phyloP scores from a whole-genome alignment of 108 stramenopile species.

The Parietichytrium sp. region DNA sequence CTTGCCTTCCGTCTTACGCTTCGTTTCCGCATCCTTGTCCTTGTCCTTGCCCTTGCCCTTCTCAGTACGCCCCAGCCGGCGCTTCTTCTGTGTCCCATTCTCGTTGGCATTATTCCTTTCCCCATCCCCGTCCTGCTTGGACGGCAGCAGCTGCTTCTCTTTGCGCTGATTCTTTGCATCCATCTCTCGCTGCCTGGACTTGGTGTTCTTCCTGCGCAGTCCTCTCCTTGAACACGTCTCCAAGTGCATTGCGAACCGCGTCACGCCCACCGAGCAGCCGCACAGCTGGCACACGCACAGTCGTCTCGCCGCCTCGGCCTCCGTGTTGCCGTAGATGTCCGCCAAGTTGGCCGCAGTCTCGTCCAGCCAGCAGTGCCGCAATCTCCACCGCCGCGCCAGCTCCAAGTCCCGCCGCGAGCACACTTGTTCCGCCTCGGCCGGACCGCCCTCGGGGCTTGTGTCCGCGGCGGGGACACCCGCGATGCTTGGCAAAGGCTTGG shows the following conservation, averaged over 20 bases:
- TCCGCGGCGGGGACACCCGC: too few relatives aligned
- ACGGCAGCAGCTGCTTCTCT: not conserved
- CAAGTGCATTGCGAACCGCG: slow-evolving; percentile 4
- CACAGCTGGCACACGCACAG: slow-evolving; percentile 33
- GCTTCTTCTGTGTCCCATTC: not conserved
- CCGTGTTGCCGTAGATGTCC: not conserved
- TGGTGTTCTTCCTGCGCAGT: too few relatives aligned
- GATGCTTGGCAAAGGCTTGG: too few relatives aligned
- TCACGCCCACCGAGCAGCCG: not conserved
- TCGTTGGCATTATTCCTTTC: not conserved
- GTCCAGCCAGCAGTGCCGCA: slow-evolving; percentile 1
- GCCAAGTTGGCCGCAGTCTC: not conserved
- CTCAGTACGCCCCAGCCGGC: not conserved
- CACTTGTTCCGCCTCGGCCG: too few relatives aligned
- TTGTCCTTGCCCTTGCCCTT: not conserved
- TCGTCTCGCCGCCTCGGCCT: not conserved
- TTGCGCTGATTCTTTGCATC: too few relatives aligned
- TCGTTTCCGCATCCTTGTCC: too few relatives aligned
- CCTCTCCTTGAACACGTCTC: slow-evolving; percentile 12
- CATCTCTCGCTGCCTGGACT: too few relatives aligned
- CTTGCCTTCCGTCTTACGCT: too few relatives aligned
- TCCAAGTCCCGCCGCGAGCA: not conserved
- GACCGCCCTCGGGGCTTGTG: too few relatives aligned
- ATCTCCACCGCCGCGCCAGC: not conserved
- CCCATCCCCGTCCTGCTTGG: not conserved